These are phyloP conservation scores for Ogataea corticis DNA, from an alignment of 805 yeast species.

Conservation along the genomic window DNA sequence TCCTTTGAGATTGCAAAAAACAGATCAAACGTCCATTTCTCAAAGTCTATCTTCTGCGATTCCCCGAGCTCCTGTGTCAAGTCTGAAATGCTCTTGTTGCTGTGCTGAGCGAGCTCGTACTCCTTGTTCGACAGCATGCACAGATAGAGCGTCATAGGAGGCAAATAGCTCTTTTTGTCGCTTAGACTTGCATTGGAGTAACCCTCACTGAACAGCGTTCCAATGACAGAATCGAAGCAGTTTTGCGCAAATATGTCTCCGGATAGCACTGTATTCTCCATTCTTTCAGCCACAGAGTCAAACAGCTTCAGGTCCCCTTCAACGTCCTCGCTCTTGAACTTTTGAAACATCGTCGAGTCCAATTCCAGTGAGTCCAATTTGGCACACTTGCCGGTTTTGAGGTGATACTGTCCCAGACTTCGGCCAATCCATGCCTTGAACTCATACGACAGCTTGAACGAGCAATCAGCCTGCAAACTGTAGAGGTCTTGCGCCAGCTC, in stretches of 20 bases:
- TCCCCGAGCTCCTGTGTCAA: background rate
- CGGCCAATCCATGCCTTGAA: slow-evolving; percentile 35
- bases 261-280: slow-evolving; percentile 23
- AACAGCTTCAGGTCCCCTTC: slow-evolving; percentile 24
- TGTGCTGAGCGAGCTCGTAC: background rate
- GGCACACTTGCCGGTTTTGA: slow-evolving; percentile 26
- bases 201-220: slow-evolving; percentile 17
- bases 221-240: slow-evolving; percentile 42
- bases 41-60: background rate
- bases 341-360: slow-evolving; percentile 12
- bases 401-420: slow-evolving; percentile 33
- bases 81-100: background rate
- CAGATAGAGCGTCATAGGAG: slow-evolving; percentile 38
- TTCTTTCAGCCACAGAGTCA: slow-evolving; percentile 30
- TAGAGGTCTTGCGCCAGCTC: slow-evolving; percentile 21
- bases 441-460: slow-evolving; percentile 6
- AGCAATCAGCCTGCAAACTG: slow-evolving; percentile 16
- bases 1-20: background rate
- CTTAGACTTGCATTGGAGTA: slow-evolving; percentile 11
- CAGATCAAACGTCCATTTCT: background rate
- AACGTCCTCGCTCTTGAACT: slow-evolving; percentile 18
- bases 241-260: slow-evolving; percentile 23
- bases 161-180: slow-evolving; percentile 22
- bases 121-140: slow-evolving; percentile 33
- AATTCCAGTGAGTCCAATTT: slow-evolving; percentile 21